Evolutionary conservation across 2,329 filamentous ascomycete genomes (phyloP), one percentile per base, ranked within the genome.

Genomic region (Chalaropsis thielavioides): DNA sequence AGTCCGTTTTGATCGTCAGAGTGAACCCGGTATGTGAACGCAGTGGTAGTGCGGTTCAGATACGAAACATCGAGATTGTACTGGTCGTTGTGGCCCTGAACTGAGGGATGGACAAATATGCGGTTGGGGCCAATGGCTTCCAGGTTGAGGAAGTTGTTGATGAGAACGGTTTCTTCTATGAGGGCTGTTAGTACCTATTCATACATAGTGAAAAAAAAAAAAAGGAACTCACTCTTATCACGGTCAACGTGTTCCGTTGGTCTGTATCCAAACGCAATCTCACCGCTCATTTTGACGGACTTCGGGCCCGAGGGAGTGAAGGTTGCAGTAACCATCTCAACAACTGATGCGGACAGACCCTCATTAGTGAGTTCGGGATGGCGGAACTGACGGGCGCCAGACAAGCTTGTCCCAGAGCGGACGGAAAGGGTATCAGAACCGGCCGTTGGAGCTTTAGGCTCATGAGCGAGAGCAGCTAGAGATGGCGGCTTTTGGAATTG

Each of bases 71-170:
- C 83, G 40, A 99, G 77, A 0, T 79, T 83, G 75, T 95, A 99
- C 72, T 92, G 87, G 66, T 95, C 92, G 2, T 87, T 81, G 66
- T 82, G 85, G 10, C 87, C 83, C 0, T 79, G 72, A 0, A 78
- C 75, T 4, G 82, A 79, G 69, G 90, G 87, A 40, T 86, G 84
- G 62, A 97, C 85, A 75, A 97, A 95, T 66, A 91, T 89, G 54
- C 90, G 90, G 73, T 99, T 99, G 0, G 92, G 91, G 0, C 91
- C 92, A 65, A 99, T 92, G 71, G 90, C 91, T 71, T 97, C 94
- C 5, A 99, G 81, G n/a, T 83, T 81, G 10, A 86, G 76, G 72
- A 95, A 96, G 72, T 96, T 94, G 71, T 95, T 90, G 67, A 99
- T 83, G 22, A 89, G 86, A 69, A 97, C 87, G 1, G 78, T 86